These are phyloP conservation scores for Moelleriella libera DNA, from an alignment of 2,329 filamentous ascomycete genomes.

Conservation along the genomic window DNA sequence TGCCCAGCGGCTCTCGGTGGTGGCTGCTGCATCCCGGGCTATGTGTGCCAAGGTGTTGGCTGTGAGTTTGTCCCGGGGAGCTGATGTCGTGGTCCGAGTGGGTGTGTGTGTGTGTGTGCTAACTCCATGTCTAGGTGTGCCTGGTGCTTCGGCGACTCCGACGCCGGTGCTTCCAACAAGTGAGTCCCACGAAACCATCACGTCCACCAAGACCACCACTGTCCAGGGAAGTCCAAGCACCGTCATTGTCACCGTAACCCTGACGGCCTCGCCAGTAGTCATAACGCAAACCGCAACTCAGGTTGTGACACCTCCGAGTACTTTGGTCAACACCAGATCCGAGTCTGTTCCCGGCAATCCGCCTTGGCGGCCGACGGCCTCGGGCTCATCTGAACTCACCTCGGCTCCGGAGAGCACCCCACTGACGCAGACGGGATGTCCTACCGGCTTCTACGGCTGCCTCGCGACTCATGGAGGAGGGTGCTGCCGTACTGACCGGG, in stretches of 20 bases:
- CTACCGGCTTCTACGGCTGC: conserved; percentile 86
- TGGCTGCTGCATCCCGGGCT: conserved; percentile 64
- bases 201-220: conserved; percentile 23
- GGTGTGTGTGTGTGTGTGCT: neutral
- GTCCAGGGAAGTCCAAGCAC: conserved; percentile 22
- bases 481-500: conserved; percentile 76
- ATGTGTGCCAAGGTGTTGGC: conserved; percentile 52
- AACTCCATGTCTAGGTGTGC: conserved; percentile 12
- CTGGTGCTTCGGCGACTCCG: conserved; percentile 16
- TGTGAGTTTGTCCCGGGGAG: conserved; percentile 36
- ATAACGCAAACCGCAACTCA: conserved; percentile 17
- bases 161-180: conserved; percentile 8
- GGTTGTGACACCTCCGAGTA: conserved; percentile 10
- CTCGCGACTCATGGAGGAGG: conserved; percentile 67
- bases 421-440: conserved; percentile 42
- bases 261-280: conserved; percentile 19
- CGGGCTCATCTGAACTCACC: conserved; percentile 13
- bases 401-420: conserved; percentile 20
- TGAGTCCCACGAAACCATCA: conserved; percentile 15
- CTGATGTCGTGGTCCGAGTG: neutral
- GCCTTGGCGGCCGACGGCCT: conserved; percentile 28
- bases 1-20: conserved; percentile 54
- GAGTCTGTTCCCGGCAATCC: conserved; percentile 22
- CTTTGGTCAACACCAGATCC: conserved; percentile 22
- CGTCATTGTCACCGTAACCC: conserved; percentile 26